Conservation (phyloP, 1,284 basidiomycete genomes). For the Cutaneotrichosporon mucoides region DNA sequence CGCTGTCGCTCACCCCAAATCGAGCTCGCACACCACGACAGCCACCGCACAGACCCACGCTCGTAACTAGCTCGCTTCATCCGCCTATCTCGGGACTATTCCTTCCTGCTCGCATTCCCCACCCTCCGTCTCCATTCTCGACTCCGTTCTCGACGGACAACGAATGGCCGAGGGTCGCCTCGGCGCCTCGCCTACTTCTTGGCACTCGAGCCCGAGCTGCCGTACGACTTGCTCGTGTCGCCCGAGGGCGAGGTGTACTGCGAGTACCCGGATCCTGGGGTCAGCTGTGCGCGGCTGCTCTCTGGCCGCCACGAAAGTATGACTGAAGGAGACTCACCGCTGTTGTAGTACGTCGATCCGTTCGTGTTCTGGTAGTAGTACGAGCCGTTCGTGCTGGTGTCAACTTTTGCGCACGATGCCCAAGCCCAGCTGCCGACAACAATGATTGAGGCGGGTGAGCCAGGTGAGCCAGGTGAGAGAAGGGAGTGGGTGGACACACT, state of each 20-base stretch:
- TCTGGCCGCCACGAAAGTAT: background rate
- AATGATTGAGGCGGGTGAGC: no score
- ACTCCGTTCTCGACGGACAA: no score
- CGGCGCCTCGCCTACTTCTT: conserved; percentile 6
- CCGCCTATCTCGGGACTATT: no score
- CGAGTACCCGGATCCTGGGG: conserved; percentile 51
- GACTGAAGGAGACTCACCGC: conserved; percentile 16
- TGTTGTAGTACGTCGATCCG: conserved; percentile 60
- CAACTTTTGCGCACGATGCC: background rate
- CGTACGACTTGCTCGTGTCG: conserved; percentile 29
- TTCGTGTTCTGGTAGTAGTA: conserved; percentile 62
- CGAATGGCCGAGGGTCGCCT: no score
- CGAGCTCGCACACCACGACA: no score
- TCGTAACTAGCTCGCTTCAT: no score
- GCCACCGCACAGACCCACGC: no score
- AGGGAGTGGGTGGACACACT: conserved; percentile 27
- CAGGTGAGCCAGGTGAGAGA: no score
- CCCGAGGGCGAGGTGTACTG: conserved; percentile 57
- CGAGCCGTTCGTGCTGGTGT: conserved; percentile 50
- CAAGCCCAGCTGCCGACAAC: no score
- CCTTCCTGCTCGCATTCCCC: no score
- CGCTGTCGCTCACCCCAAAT: no score
- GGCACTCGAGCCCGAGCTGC: background rate
- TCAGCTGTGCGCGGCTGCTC: background rate
- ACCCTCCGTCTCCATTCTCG: no score